These are phyloP conservation scores for Orbilia oligospora DNA, from an alignment of 2,329 filamentous ascomycete genomes.

Conservation along the genomic window DNA sequence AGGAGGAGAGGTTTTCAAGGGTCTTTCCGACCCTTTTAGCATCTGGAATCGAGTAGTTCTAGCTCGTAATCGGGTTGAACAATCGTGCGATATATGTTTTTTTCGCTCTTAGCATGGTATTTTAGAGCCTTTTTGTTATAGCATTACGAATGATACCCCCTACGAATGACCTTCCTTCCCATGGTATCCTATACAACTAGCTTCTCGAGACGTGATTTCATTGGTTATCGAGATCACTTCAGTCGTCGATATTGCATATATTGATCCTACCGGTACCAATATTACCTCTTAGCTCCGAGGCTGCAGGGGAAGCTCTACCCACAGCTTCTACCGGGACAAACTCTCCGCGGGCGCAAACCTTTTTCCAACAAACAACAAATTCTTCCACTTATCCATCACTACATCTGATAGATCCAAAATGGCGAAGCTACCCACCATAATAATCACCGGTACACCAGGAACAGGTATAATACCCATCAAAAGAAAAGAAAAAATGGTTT, in stretches of 20 bases:
- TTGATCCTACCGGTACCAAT: too few species aligned
- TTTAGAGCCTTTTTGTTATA: constrained; percentile 20
- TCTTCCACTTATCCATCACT: neutral
- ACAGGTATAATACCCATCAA: constrained; percentile 71
- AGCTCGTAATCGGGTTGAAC: neutral
- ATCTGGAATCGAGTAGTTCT: constrained; percentile 3
- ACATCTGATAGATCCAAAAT: constrained; percentile 12
- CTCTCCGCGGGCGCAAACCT: constrained; percentile 5
- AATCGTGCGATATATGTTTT: constrained; percentile 2
- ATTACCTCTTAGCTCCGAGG: too few species aligned
- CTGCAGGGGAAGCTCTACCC: too few species aligned
- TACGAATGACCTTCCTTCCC: neutral
- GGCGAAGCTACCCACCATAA: constrained; percentile 80
- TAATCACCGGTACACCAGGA: constrained; percentile 94
- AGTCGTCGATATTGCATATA: too few species aligned
- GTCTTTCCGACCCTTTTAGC: neutral
- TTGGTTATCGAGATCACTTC: too few species aligned
- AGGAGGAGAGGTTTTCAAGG: neutral
- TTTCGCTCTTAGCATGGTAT: constrained; percentile 6
- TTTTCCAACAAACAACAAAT: constrained; percentile 58
- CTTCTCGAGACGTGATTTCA: too few species aligned
- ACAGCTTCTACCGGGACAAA: too few species aligned
- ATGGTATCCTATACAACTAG: neutral
- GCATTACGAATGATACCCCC: constrained; percentile 55
- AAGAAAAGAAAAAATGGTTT: constrained; percentile 4